Percentiles rank a stretch among this genome's conserved stretches.
Conservation (phyloP, 805 yeast genomes). For the Saccharomyces mikatae region DNA sequence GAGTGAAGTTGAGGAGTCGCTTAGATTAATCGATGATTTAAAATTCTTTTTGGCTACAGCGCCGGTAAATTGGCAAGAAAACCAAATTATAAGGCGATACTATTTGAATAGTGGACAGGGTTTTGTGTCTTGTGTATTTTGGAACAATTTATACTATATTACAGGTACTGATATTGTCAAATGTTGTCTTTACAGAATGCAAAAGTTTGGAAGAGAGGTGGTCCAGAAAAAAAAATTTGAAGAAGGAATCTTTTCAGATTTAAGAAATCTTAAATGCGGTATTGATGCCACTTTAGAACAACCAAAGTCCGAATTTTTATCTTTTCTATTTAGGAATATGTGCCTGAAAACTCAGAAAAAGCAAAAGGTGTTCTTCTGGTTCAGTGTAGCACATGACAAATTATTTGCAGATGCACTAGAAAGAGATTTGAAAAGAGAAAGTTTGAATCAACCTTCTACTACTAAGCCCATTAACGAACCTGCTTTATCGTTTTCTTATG, state of each 20-base stretch:
- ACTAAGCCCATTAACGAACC: constrained; percentile 72
- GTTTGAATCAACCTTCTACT: constrained; percentile 51
- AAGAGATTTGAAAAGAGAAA: constrained; percentile 79
- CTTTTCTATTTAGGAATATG: constrained; percentile 74
- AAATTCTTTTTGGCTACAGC: constrained; percentile 87
- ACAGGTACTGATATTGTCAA: constrained; percentile 96
- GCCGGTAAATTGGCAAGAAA: constrained; percentile 87
- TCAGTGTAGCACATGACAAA: constrained; percentile 88
- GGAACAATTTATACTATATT: constrained; percentile 83
- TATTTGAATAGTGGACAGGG: constrained; percentile 83
- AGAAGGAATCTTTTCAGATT: constrained; percentile 90
- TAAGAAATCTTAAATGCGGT: constrained; percentile 79
- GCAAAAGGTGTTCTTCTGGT: constrained; percentile 95
- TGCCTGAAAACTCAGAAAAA: constrained; percentile 92
- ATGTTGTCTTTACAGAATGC: constrained; percentile 79
- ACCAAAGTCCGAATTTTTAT: constrained; percentile 78
- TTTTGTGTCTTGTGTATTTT: constrained; percentile 82
- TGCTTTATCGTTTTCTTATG: constrained; percentile 65
- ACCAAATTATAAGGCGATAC: constrained; percentile 79
- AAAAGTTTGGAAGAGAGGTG: constrained; percentile 80
- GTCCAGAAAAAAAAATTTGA: constrained; percentile 88
- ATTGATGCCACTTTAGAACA: constrained; percentile 79
- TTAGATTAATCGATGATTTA: constrained; percentile 62
- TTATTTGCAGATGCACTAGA: constrained; percentile 89
- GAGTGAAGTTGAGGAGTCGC: constrained; percentile 40